Conservation (phyloP, 2,329 filamentous ascomycete genomes). For the Colletotrichum caudatum region DNA sequence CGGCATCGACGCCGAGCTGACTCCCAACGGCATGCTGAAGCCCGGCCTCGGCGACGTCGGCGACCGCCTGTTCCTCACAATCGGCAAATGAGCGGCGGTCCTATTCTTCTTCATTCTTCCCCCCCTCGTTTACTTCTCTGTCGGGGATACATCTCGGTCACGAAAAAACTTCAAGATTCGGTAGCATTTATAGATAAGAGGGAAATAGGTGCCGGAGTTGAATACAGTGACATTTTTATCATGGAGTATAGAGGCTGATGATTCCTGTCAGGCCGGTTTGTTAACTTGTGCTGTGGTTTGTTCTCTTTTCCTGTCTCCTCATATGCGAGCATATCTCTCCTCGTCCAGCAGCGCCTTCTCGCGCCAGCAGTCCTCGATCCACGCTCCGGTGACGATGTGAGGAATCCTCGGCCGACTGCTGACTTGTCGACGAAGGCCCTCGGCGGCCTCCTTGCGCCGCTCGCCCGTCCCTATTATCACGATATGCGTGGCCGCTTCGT, state of each 20-base stretch:
- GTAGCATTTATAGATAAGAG: constrained; percentile 19
- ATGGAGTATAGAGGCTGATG: background rate
- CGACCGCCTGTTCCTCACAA: constrained; percentile 87
- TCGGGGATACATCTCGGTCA: background rate
- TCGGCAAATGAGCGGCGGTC: constrained; percentile 76
- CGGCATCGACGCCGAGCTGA: constrained; percentile 79
- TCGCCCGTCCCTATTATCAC: constrained; percentile 63
- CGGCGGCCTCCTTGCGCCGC: constrained; percentile 52
- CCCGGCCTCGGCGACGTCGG: constrained; percentile 92
- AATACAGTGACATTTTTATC: constrained; percentile 15
- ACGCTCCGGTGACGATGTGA: constrained; percentile 75
- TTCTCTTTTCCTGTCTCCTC: constrained; percentile 21
- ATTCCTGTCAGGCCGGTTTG: background rate
- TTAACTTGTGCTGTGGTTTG: background rate
- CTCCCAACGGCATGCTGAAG: constrained; percentile 87
- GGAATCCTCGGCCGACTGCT: constrained; percentile 64
- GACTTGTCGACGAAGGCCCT: constrained; percentile 54
- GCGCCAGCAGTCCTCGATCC: constrained; percentile 85
- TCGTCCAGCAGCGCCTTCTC: constrained; percentile 85
- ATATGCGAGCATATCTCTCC: constrained; percentile 64
- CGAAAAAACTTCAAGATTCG: background rate
- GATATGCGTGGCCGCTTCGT: constrained; percentile 76
- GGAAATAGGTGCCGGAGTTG: constrained; percentile 21
- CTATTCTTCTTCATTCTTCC: background rate
- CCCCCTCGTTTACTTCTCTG: background rate